Evolutionary conservation across 352 stramenopile genomes (phyloP).

Genomic region (Globisporangium cederbergense): DNA sequence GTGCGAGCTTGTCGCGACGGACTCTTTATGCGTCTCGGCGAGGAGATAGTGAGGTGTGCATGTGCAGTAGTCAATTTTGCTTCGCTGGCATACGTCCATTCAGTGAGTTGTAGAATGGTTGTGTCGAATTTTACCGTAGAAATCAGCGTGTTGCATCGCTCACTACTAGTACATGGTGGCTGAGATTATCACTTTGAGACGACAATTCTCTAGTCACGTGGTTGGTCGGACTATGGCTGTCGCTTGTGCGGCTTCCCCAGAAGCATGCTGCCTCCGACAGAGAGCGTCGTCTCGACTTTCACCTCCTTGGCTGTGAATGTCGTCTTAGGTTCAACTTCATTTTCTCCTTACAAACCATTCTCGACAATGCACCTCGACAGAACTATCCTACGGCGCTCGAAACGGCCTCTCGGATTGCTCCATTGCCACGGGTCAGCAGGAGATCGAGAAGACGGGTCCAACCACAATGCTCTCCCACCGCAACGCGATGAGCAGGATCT

Average conservation of each 20-base stretch:
- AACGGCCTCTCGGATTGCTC: neutral
- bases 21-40: no score
- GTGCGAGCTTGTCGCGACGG: neutral
- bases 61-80: neutral
- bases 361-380: neutral
- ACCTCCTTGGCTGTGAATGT: neutral
- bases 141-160: neutral
- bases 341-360: neutral
- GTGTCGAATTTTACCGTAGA: neutral
- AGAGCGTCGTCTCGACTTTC: neutral
- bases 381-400: neutral
- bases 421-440: neutral
- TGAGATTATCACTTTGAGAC: neutral
- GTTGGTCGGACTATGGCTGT: neutral
- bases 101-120: neutral
- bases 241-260: neutral
- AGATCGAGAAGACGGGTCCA: constrained; percentile 30
- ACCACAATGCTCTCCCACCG: constrained; percentile 54
- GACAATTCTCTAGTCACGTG: neutral
- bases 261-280: neutral
- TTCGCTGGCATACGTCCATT: no score
- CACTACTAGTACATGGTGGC: neutral
- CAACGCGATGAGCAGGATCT: constrained; percentile 52
- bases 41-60: neutral
- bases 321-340: no score